Conservation (phyloP, 257 asterid species). For the Solanum phureja region DNA sequence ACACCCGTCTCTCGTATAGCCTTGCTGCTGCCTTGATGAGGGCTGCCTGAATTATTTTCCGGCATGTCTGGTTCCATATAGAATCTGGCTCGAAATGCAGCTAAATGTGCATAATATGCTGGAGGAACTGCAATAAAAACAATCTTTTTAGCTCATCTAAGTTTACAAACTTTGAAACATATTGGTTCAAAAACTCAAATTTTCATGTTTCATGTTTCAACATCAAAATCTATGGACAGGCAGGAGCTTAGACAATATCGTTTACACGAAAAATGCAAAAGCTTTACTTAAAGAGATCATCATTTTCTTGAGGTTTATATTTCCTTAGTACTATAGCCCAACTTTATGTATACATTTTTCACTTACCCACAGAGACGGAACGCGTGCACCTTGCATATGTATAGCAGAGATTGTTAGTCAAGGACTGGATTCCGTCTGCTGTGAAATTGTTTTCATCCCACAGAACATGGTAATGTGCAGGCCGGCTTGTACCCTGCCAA, state of each 20-base stretch:
- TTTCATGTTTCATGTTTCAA: neutral
- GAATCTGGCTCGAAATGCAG: slow-evolving; percentile 94
- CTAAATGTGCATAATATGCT: slow-evolving; percentile 92
- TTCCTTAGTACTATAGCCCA: neutral
- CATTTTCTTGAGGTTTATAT: neutral
- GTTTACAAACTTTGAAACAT: neutral
- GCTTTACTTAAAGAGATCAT: neutral
- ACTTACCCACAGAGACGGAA: slow-evolving; percentile 92
- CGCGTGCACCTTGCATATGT: slow-evolving; percentile 98
- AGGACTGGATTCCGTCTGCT: slow-evolving; percentile 87
- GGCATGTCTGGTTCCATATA: slow-evolving; percentile 79
- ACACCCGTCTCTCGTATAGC: slow-evolving; percentile 49
- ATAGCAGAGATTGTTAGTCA: slow-evolving; percentile 93
- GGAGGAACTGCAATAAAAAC: slow-evolving; percentile 65
- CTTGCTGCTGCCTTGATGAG: slow-evolving; percentile 28
- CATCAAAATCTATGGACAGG: neutral
- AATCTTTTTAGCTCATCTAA: neutral
- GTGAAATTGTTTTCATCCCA: slow-evolving; percentile 99
- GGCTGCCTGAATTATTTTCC: slow-evolving; percentile 24
- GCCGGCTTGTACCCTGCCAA: slow-evolving; percentile 88
- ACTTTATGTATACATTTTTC: neutral
- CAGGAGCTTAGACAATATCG: neutral
- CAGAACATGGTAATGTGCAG: slow-evolving; percentile 96
- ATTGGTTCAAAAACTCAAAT: neutral
- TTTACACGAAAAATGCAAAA: neutral